Evolutionary conservation across 768 basidiomycete genomes (phyloP), one percentile per base, ranked within the genome.

Genomic region (Podaxis sp.): DNA sequence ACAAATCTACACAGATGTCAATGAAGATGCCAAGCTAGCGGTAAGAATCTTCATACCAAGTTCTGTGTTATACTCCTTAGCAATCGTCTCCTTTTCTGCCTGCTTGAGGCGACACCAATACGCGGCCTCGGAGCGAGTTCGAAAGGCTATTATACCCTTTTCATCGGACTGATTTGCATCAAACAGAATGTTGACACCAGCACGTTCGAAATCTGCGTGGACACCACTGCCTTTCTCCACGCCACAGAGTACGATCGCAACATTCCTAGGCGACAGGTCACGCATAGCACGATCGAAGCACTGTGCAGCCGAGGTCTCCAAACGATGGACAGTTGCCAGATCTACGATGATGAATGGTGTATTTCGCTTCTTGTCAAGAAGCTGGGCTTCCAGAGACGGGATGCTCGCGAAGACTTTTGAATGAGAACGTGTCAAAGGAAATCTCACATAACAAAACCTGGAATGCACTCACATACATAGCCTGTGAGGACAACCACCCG

Each of bases 401-500:
- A 59, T 55, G 17, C 61, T 54, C 13, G 52, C 46, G 12, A 63
- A 57, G 36, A 53, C 30, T 58, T 33, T 33, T 33, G 1, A 33
- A 33, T 33, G 33, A 1, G 33, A 33, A 33, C 33, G 0, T 2
- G 8, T 33, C 8, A 33, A 9, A 33, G 2, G 33, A 2, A 9
- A 9, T 8, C 8, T 33, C 2, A 33, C 8, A 9, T 33, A 9
- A 33, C 33, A 33, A 33, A 33, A 33, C 28, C 28, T 28, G 28
- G 4, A 28, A 28, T 33, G 8, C 1, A 63, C 65, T 63, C 53
- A 66, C 65, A 66, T 56, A 63, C 62, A 53, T 66, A 66, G 28
- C 65, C 65, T 28, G 65, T 58, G 22, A 66, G 52, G 24, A 46
- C 51, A 42, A 66, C 28, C 19, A 63, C 57, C 12, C 62, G 49